Percentiles rank a stretch among this genome's conserved stretches.
Evolutionary conservation across 345 rosid genomes (phyloP).

Genomic region (Brassica carinata): DNA sequence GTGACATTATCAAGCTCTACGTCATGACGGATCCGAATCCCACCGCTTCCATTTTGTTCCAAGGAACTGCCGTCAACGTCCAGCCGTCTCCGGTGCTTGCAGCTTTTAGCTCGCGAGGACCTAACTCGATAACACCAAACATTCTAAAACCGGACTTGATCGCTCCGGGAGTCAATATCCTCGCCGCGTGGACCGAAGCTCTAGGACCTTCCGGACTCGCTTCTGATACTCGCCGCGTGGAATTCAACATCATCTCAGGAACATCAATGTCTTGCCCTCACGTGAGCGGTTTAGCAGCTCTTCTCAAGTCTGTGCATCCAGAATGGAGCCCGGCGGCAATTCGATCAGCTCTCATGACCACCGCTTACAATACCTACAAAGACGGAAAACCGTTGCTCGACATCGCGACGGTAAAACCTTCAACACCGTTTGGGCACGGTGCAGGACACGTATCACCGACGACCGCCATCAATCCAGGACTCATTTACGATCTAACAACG

Average conservation of each 20-base stretch:
- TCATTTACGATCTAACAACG: slow-evolving; percentile 66
- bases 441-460: slow-evolving; percentile 84
- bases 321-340: slow-evolving; percentile 93
- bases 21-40: slow-evolving; percentile 54
- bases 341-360: slow-evolving; percentile 88
- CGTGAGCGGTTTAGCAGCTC: slow-evolving; percentile 80
- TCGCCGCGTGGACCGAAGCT: slow-evolving; percentile 70
- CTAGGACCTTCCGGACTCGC: slow-evolving; percentile 58
- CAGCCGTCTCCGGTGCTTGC: slow-evolving; percentile 87
- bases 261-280: slow-evolving; percentile 98
- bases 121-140: slow-evolving; percentile 60
- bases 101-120: slow-evolving; percentile 91
- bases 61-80: slow-evolving; percentile 68
- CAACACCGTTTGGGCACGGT: slow-evolving; percentile 79
- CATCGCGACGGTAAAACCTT: slow-evolving; percentile 55
- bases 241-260: slow-evolving; percentile 75
- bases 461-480: slow-evolving; percentile 73
- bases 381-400: slow-evolving; percentile 58
- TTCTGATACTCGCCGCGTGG: slow-evolving; percentile 52
- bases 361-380: slow-evolving; percentile 68
- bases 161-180: slow-evolving; percentile 84
- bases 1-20: slow-evolving; percentile 58
- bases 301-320: slow-evolving; percentile 67
- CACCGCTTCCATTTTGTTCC: slow-evolving; percentile 57
- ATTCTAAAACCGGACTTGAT: slow-evolving; percentile 84